Evolutionary conservation across 208 protist genomes (phyloP).

Genomic region (Crithidia thermophila): DNA sequence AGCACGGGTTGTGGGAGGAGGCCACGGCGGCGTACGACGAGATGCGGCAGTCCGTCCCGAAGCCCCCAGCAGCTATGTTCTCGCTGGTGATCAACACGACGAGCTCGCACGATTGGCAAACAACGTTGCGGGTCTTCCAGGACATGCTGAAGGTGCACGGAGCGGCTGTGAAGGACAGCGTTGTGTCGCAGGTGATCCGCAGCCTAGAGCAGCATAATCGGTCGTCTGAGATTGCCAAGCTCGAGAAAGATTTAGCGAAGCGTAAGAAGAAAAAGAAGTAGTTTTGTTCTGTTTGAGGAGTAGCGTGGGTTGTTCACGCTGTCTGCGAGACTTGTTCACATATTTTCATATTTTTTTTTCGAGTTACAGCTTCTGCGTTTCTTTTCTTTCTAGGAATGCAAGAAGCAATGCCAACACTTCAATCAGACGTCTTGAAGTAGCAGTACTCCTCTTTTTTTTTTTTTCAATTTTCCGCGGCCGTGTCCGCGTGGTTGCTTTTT

Average conservation of each 20-base stretch:
- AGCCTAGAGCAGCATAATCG: slow-evolving; percentile 72
- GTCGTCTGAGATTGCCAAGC: slow-evolving; percentile 61
- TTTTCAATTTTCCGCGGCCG: no score
- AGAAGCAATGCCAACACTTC: no score
- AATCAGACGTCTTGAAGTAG: no score
- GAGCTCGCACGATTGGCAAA: slow-evolving; percentile 67
- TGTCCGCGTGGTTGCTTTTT: no score
- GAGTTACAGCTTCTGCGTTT: no score
- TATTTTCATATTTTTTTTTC: slow-evolving; percentile 5
- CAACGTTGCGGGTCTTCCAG: slow-evolving; percentile 70
- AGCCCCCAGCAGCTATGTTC: slow-evolving; percentile 67
- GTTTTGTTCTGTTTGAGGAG: slow-evolving; percentile 2
- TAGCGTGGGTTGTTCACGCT: no score
- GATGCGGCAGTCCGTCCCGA: slow-evolving; percentile 40
- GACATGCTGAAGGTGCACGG: slow-evolving; percentile 75
- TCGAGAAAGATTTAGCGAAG: slow-evolving; percentile 74
- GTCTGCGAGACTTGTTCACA: no score
- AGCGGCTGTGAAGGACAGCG: slow-evolving; percentile 64
- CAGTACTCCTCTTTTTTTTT: no score
- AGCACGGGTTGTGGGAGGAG: slow-evolving; percentile 66
- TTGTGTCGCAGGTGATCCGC: slow-evolving; percentile 76
- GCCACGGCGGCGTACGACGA: slow-evolving; percentile 55
- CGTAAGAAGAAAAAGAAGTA: slow-evolving; percentile 72
- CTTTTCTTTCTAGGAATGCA: no score
- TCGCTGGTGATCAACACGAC: slow-evolving; percentile 62